Evolutionary conservation across 208 protist genomes (phyloP), one percentile per base, ranked within the genome.

Genomic region (Crithidia mellificae): DNA sequence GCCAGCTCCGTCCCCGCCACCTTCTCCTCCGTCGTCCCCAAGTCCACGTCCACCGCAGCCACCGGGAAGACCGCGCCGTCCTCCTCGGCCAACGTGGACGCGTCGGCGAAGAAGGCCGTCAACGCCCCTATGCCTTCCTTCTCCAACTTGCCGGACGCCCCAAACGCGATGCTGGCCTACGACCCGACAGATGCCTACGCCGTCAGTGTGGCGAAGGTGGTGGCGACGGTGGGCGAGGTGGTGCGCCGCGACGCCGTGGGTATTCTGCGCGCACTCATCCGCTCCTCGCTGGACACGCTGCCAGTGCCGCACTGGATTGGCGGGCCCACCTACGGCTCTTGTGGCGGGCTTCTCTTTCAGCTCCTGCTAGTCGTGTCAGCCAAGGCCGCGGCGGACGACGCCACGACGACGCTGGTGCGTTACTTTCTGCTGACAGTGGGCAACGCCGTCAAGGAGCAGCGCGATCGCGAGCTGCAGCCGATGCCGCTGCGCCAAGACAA

Each of bases 261-360:
- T n/a, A 65, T 93, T 7, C 72, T 96, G 25, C 38, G 67, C 0
- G 39, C 74, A 17, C 75, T 87, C 11, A 87, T 96, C 53, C 56
- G 74, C 30, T 43, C 84, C 43, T 85, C 90, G 17, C 68, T 95
- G 11, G 72, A 86, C 58, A 80, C 77, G 11, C 27, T 87, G 6
- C 81, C 83, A 0, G 49, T 82, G 22, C 70, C 71, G 34, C 47
- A 73, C 43, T 89, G 79, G 84, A 80, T 84, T 29, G 82, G 76
- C 39, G 81, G 79, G 7, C 59, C 80, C 0, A 77, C 77, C 44
- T 93, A 96, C 69, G 87, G 88, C 53, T 81, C 84, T 24, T 93
- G 90, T 58, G 88, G 90, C 32, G 85, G 72, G 2, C 59, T 96
- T 14, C 77, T 96, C 17, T 93, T 96, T 61, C 90, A 96, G 62